phyloP scores from a whole-genome alignment of 1,284 basidiomycete genomes.

The Erythrobasidium hasegawianum region DNA sequence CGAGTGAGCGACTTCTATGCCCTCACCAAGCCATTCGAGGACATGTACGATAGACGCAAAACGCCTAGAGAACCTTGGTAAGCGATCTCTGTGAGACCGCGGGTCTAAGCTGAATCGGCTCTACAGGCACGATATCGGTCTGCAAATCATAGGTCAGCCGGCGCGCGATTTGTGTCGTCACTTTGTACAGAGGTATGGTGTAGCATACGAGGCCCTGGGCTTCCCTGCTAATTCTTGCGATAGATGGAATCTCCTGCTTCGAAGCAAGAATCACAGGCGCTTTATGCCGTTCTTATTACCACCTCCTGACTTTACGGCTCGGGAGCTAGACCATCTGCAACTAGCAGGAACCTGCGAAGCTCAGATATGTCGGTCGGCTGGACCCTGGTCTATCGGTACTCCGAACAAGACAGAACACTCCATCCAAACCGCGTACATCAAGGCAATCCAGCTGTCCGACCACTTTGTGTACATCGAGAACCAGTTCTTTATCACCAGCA shows the following conservation, averaged over 20 bases:
- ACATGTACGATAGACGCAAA: slow-evolving; percentile 86
- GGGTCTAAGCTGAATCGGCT: not conserved
- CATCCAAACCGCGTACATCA: slow-evolving; percentile 52
- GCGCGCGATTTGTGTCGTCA: slow-evolving; percentile 91
- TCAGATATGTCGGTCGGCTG: slow-evolving; percentile 91
- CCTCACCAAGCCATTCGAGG: slow-evolving; percentile 84
- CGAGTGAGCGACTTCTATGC: slow-evolving; percentile 82
- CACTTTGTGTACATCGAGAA: slow-evolving; percentile 95
- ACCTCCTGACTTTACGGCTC: slow-evolving; percentile 85
- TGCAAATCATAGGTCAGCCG: slow-evolving; percentile 95
- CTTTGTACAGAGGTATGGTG: slow-evolving; percentile 83
- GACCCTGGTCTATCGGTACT: slow-evolving; percentile 95
- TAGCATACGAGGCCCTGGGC: too few species aligned
- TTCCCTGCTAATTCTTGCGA: too few species aligned
- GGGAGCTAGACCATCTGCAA: slow-evolving; percentile 73
- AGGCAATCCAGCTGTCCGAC: slow-evolving; percentile 79
- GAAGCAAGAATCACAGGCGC: slow-evolving; percentile 93
- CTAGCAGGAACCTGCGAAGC: slow-evolving; percentile 94
- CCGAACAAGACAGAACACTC: slow-evolving; percentile 80
- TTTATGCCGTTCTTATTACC: slow-evolving; percentile 92
- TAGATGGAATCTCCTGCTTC: slow-evolving; percentile 84
- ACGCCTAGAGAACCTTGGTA: slow-evolving; percentile 96
- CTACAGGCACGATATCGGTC: slow-evolving; percentile 87
- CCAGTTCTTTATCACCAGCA: slow-evolving; percentile 80
- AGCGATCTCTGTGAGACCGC: too few species aligned